Base-by-base conservation (phyloP, 2,329 filamentous ascomycete species). In the Aspergillus clavatus region DNA sequence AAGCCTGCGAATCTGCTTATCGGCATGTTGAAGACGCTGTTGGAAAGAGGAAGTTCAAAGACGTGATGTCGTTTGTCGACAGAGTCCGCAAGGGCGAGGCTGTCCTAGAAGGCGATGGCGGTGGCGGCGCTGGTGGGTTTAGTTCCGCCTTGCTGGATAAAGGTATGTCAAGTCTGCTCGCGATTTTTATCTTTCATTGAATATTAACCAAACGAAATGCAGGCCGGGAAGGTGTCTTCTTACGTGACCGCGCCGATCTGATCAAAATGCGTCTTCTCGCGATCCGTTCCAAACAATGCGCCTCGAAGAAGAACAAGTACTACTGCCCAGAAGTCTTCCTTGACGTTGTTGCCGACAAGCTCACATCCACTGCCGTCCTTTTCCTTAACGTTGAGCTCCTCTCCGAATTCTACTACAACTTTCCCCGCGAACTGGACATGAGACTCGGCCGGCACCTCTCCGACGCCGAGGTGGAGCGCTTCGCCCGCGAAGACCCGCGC, bases 311-410 rank as follows among this genome's bases (percentile, higher is more conserved):
- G 61, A 95, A 95, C 74, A 96, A 96, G 73, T 96, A 97, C 71
- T 82, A 93, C 71, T 98, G 93, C 62, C 93, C 93, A 0, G 93
- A 98, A 65, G 81, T 98, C 12, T 98, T 98, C 74, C 81, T 98
- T n/a, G 90, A 98, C 60, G 89, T 94, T 3, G 93, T 95, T 2
- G 90, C 93, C 1, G 88, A 90, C 56, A 97, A 97, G 70, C 80
- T 98, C 39, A 94, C 91, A 3, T 86, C 89, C 1, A 98, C 93
- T 0, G 91, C 93, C 2, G 93, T 98, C 7, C 81, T 98, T 0
- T 98, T 98, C 76, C 79, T 98, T 23, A 96, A 98, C 61, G 93
- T 97, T 8, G 94, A 98, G 71, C 79, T 98, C 16, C 80, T 98
- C 14, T 91, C 87, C 2, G 95, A 98, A 62, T 98, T 97, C 66